phyloP scores from a whole-genome alignment of 2,329 filamentous ascomycete species.

The Cercospora canescens region DNA sequence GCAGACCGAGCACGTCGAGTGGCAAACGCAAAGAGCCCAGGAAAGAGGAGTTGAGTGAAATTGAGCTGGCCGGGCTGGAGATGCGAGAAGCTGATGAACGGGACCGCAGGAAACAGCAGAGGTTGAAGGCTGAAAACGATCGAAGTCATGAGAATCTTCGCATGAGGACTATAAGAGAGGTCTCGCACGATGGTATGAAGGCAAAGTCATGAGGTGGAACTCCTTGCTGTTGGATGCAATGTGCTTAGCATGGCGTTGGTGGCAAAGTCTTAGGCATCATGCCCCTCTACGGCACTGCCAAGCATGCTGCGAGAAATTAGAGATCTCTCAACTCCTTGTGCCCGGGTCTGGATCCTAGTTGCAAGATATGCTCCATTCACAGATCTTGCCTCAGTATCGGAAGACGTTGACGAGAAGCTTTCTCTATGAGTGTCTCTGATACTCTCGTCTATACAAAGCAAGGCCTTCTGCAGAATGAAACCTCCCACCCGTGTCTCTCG shows the following conservation, averaged over 20 bases:
- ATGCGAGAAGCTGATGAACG: slow-evolving; percentile 37
- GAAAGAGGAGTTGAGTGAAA: slow-evolving; percentile 32
- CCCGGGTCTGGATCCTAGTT: not conserved
- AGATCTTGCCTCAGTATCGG: not conserved
- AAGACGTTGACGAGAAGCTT: not conserved
- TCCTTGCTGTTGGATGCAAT: too few relatives aligned
- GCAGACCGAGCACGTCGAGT: slow-evolving; percentile 8
- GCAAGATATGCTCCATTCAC: not conserved
- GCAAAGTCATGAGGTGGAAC: slow-evolving; percentile 8
- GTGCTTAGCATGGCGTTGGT: slow-evolving; percentile 12
- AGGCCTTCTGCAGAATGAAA: not conserved
- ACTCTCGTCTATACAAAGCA: not conserved
- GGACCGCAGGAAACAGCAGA: slow-evolving; percentile 27
- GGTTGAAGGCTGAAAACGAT: slow-evolving; percentile 11
- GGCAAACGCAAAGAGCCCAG: slow-evolving; percentile 21
- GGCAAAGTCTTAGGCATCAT: not conserved
- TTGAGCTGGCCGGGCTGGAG: slow-evolving; percentile 36
- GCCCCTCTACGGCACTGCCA: not conserved
- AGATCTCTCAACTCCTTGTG: not conserved
- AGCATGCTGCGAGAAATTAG: not conserved
- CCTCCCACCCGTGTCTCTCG: not conserved
- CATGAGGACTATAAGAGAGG: slow-evolving; percentile 14
- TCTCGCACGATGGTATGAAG: slow-evolving; percentile 13
- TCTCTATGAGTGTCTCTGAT: not conserved
- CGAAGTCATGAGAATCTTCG: slow-evolving; percentile 12